Base-by-base conservation (phyloP, 2,329 filamentous ascomycete species). In the Diaporthe eres region DNA sequence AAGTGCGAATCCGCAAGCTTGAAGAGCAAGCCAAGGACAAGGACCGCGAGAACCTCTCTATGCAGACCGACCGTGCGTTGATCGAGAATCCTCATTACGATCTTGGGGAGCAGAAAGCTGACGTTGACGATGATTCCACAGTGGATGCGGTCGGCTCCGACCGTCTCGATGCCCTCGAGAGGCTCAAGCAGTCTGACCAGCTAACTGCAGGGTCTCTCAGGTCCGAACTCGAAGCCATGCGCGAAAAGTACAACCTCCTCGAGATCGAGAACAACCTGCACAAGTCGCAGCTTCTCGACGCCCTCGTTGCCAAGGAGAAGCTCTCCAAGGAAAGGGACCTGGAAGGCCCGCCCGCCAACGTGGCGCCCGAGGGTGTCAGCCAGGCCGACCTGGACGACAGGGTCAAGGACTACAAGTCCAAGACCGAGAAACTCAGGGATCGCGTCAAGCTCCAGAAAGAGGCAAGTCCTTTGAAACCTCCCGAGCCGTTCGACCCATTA, bases 271-370 rank as follows among this genome's bases (percentile, higher is more conserved):
- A 87, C 68, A 90, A 92, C 72, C 86, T 88, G 76, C 87, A 90
- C 80, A 90, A 91, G 82, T 87, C 87, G 63, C 90, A 92, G 80
- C 86, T 93, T 34, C 87, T 92, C 78, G 87, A 90, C 55, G 88
- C 90, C 60, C 85, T 92, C 25, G 85, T 92, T 61, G 87, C 88
- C 77, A 92, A 92, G 81, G 90, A 92, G 76, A 88, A 89, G 81
- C 84, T 92, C 72, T 87, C 89, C 73, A 89, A 90, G 81, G 86
- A 90, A 75, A 83, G 87, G 49, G 89, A 90, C 77, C 22, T 61
- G 25, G 86, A 87, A 68, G 82, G 82, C 71, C 82, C 82, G 73
- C 78, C 80, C 28, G 81, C 83, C 47, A 82, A 79, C 78, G 83
- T 77, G 71, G 83, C 80, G 78, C 79, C 75, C 72, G 71, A 73